Conservation (phyloP, 1,284 basidiomycete species). For the Trichosporon ovoides region DNA sequence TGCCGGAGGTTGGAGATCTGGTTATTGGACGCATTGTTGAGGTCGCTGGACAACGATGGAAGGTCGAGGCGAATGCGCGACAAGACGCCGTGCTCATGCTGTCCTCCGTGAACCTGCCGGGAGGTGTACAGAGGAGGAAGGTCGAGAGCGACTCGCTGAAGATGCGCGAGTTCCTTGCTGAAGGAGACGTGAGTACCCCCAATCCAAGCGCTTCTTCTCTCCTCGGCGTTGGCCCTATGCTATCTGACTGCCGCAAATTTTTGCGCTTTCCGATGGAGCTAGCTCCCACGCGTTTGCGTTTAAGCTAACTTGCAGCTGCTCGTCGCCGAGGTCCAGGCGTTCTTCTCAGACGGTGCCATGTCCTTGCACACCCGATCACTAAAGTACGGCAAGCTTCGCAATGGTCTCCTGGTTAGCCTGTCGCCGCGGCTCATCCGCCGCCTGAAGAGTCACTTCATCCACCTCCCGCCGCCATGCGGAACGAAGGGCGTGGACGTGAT, state of each 20-base stretch:
- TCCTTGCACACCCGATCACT: slow-evolving; percentile 92
- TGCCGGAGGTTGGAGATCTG: slow-evolving; percentile 94
- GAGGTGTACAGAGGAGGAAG: slow-evolving; percentile 92
- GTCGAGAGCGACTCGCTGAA: slow-evolving; percentile 97
- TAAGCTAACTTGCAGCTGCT: slow-evolving; percentile 57
- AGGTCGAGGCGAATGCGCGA: slow-evolving; percentile 89
- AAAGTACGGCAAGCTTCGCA: slow-evolving; percentile 96
- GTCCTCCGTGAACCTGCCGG: slow-evolving; percentile 95
- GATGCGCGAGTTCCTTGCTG: slow-evolving; percentile 98
- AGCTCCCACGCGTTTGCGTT: too few relatives aligned
- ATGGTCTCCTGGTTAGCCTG: slow-evolving; percentile 80
- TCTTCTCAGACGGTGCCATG: slow-evolving; percentile 91
- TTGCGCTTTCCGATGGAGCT: too few relatives aligned
- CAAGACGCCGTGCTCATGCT: slow-evolving; percentile 94
- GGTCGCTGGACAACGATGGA: slow-evolving; percentile 92
- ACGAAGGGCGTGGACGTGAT: slow-evolving; percentile 92
- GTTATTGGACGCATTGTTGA: slow-evolving; percentile 95
- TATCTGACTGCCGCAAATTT: too few relatives aligned
- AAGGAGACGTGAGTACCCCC: slow-evolving; percentile 72
- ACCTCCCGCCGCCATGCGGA: slow-evolving; percentile 55
- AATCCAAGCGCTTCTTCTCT: too few relatives aligned
- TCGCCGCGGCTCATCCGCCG: slow-evolving; percentile 82
- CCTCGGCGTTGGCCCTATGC: not conserved
- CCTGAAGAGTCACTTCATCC: slow-evolving; percentile 89
- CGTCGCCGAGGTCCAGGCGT: slow-evolving; percentile 94